A percentile compares a stretch with the other conserved stretches of the same genome.
Conservation (phyloP, 345 rosid species). For the Pistacia atlantica region DNA sequence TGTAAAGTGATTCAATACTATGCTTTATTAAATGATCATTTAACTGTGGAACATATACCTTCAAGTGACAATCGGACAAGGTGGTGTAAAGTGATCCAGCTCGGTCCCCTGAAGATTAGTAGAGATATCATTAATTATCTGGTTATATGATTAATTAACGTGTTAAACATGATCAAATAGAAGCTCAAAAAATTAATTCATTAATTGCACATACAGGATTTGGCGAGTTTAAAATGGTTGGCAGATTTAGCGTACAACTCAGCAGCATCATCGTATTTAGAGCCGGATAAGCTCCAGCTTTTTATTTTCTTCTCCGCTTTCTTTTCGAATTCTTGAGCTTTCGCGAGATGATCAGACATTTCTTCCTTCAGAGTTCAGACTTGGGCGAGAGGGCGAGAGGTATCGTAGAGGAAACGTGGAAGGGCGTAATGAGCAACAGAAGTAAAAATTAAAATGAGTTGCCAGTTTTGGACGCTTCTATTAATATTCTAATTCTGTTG, state of each 20-base stretch:
- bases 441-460: not conserved
- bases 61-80: conserved; percentile 6
- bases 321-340: conserved; percentile 29
- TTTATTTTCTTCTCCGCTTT: conserved; percentile 32
- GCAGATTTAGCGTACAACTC: conserved; percentile 9
- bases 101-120: conserved; percentile 4
- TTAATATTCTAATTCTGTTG: no score
- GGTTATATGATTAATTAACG: no score
- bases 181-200: not conserved
- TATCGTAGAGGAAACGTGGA: not conserved
- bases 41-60: not conserved
- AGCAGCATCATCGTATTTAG: conserved; percentile 33
- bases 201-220: conserved; percentile 18
- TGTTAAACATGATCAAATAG: not conserved
- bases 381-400: no score
- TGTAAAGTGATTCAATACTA: no score
- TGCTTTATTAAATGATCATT: not conserved
- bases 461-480: no score
- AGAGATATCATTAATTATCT: no score
- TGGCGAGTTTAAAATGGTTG: conserved; percentile 29
- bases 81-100: conserved; percentile 1
- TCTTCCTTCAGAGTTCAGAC: not conserved
- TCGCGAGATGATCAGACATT: conserved; percentile 24
- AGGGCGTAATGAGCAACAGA: no score
- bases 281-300: conserved; percentile 21